Evolutionary conservation across 495 filamentous ascomycete genomes (phyloP).

Genomic region (Melanomma pulvis-pyrius): DNA sequence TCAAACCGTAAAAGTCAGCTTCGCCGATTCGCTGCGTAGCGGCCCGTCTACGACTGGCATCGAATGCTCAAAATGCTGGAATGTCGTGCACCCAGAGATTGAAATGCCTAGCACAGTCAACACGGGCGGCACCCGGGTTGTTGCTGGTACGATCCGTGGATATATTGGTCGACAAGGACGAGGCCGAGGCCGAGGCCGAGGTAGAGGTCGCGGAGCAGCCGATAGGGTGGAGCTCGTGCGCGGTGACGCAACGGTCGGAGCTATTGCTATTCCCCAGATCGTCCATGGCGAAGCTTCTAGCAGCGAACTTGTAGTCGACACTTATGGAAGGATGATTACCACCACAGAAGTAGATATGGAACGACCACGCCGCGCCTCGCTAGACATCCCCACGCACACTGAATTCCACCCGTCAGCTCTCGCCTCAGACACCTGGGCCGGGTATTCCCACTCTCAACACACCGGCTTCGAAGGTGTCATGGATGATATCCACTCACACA

Average conservation of each 20-base stretch:
- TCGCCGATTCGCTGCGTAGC: neutral
- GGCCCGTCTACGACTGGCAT: neutral
- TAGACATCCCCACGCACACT: neutral
- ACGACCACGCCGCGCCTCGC: neutral
- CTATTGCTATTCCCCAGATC: neutral
- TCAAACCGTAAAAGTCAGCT: conserved; percentile 5
- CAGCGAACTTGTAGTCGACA: neutral
- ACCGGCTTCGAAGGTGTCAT: neutral
- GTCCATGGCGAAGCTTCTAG: neutral
- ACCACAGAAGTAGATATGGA: neutral
- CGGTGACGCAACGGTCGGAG: conserved; percentile 5
- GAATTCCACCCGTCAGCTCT: neutral
- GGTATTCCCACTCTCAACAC: neutral
- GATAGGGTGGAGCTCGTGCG: neutral
- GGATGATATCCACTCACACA: neutral
- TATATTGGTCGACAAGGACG: neutral
- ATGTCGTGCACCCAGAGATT: conserved; percentile 14
- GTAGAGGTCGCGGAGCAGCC: neutral
- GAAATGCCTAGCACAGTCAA: conserved; percentile 4
- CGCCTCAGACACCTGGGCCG: neutral
- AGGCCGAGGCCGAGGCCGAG: neutral
- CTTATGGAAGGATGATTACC: conserved; percentile 1
- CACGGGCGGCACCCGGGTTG: neutral
- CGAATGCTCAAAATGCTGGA: conserved; percentile 26
- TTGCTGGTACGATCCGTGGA: neutral